Conservation (phyloP, 1,139 yeast genomes). For the Saccharomyces pastorianus region DNA sequence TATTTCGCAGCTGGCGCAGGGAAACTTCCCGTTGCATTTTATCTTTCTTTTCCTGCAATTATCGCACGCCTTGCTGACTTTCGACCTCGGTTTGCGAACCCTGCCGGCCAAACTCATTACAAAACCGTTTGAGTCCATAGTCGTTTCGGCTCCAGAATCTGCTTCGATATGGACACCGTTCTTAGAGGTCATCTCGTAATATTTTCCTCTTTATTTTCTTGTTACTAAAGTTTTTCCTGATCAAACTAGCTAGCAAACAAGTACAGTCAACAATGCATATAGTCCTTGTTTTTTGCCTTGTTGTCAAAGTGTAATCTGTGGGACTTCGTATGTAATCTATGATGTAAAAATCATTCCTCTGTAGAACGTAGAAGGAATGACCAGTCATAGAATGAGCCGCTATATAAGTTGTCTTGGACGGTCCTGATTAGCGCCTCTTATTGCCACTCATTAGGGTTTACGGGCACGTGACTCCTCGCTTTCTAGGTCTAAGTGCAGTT, state of each 20-base stretch:
- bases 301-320: no score
- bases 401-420: not conserved
- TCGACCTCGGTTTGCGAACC: constrained; percentile 12
- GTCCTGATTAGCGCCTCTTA: not conserved
- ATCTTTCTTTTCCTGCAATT: constrained; percentile 54
- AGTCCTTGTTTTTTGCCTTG: not conserved
- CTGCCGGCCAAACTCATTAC: constrained; percentile 1
- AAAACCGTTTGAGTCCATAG: not conserved
- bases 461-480: no score
- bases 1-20: constrained; percentile 30
- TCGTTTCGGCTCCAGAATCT: not conserved
- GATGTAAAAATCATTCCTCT: not conserved
- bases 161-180: not conserved
- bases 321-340: no score
- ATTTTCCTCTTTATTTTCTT: not conserved
- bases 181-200: not conserved
- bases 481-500: not conserved
- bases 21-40: constrained; percentile 46
- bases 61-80: constrained; percentile 48
- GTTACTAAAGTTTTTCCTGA: not conserved
- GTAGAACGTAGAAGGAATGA: not conserved
- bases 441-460: not conserved
- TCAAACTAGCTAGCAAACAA: not conserved
- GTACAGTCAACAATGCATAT: not conserved
- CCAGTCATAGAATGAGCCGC: not conserved